phyloP scores from a whole-genome alignment of 2,329 filamentous ascomycete species.

The Aspergillus jensenii region DNA sequence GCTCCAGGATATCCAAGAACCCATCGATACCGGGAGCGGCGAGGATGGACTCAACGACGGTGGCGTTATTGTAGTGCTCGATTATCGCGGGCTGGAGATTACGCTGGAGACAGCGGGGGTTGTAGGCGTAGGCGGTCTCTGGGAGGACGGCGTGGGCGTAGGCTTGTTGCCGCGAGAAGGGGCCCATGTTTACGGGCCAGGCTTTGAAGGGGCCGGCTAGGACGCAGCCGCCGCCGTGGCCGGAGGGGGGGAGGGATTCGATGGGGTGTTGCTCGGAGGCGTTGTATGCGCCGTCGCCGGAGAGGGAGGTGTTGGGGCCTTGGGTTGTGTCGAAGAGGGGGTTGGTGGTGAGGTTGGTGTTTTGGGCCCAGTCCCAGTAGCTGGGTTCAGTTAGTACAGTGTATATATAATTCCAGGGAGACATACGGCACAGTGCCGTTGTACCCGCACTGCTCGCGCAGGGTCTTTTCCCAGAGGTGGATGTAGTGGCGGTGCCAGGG shows the following conservation, averaged over 20 bases:
- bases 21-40: not conserved
- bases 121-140: conserved; percentile 7
- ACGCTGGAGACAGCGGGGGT: conserved; percentile 15
- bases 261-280: not conserved
- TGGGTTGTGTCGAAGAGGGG: conserved; percentile 13
- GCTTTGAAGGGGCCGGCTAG: conserved; percentile 12
- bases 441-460: conserved; percentile 18
- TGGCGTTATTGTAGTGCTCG: not conserved
- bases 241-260: not conserved
- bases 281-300: conserved; percentile 2
- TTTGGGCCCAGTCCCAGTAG: conserved; percentile 20
- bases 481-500: conserved; percentile 20
- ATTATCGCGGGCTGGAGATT: conserved; percentile 4
- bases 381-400: not conserved
- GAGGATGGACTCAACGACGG: not conserved
- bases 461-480: conserved; percentile 13
- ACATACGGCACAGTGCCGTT: conserved; percentile 15
- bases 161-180: not conserved
- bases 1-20: conserved; percentile 10
- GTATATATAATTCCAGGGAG: no score
- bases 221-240: conserved; percentile 17
- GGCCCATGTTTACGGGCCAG: conserved; percentile 11
- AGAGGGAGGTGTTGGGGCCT: not conserved
- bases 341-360: conserved; percentile 7
- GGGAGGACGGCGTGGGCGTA: conserved; percentile 1